phyloP scores from a whole-genome alignment of 2,329 filamentous ascomycete genomes.

The Mariannaea elegans region DNA sequence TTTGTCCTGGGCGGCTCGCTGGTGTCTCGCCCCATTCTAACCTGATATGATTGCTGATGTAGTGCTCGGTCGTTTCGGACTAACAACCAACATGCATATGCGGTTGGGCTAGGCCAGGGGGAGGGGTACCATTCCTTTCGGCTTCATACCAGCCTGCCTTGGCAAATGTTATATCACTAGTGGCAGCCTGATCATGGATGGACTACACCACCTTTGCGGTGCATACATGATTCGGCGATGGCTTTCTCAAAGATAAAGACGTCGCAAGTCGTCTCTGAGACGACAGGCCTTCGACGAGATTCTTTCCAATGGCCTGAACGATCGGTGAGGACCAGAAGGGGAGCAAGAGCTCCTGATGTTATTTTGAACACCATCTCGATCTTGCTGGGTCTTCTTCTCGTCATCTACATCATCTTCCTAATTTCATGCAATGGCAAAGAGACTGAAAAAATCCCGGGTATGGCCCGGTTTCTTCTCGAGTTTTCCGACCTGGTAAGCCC shows the following conservation, averaged over 20 bases:
- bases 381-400: constrained; percentile 1
- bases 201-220: neutral
- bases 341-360: neutral
- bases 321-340: fast-evolving
- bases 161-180: too few species aligned
- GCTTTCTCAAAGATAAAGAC: neutral
- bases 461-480: constrained; percentile 4
- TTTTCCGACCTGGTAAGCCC: constrained; percentile 11
- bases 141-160: too few species aligned
- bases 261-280: neutral
- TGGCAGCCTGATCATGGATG: neutral
- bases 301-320: constrained; percentile 3
- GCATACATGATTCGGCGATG: neutral
- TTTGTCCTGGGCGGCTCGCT: too few species aligned
- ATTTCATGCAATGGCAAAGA: constrained; percentile 1
- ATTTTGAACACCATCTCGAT: constrained; percentile 2
- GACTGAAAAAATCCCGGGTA: neutral
- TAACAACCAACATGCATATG: constrained; percentile 11
- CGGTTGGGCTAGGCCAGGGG: neutral
- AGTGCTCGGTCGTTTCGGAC: too few species aligned
- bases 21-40: too few species aligned
- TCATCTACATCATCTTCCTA: constrained; percentile 13
- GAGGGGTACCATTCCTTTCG: neutral
- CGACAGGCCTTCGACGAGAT: neutral
- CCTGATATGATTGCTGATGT: too few species aligned